A percentile compares a stretch with the other conserved stretches of the same genome.
Conservation (phyloP, 345 rosid species). For the Brassica cretica region DNA sequence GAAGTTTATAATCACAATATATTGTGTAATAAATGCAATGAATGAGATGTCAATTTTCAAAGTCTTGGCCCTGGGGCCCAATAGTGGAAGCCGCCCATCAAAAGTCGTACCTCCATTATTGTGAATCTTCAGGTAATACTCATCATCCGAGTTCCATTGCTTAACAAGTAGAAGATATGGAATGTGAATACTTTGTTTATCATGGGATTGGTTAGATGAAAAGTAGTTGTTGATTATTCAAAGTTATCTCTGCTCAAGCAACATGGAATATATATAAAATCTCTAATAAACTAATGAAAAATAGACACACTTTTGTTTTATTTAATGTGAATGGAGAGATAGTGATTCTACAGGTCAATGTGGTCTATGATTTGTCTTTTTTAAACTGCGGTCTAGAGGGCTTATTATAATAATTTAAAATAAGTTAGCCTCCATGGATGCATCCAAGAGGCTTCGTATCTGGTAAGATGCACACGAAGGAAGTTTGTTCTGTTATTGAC, state of each 20-base stretch:
- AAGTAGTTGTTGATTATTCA: neutral
- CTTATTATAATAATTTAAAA: neutral
- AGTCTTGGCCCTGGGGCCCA: neutral
- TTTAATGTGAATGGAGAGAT: neutral
- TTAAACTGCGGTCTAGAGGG: neutral
- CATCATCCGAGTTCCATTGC: neutral
- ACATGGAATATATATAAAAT: neutral
- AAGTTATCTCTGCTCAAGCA: neutral
- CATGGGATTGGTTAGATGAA: neutral
- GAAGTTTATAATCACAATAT: neutral
- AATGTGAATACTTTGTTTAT: neutral
- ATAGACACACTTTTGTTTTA: neutral
- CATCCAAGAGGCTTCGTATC: conserved; percentile 10
- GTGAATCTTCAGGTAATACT: neutral
- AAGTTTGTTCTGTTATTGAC: conserved; percentile 33
- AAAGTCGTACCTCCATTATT: neutral
- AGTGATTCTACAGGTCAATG: neutral
- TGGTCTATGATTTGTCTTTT: neutral
- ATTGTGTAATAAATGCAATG: neutral
- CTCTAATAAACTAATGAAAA: neutral
- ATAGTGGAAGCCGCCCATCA: neutral
- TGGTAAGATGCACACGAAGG: conserved; percentile 6
- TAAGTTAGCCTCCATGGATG: conserved; percentile 12
- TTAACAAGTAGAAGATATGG: neutral
- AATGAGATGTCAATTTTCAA: neutral